Percentiles rank a stretch among this genome's conserved stretches.
These are phyloP conservation scores for Ceratobasidium sp. DNA, from an alignment of 1,284 basidiomycete genomes.

Conservation along the genomic window DNA sequence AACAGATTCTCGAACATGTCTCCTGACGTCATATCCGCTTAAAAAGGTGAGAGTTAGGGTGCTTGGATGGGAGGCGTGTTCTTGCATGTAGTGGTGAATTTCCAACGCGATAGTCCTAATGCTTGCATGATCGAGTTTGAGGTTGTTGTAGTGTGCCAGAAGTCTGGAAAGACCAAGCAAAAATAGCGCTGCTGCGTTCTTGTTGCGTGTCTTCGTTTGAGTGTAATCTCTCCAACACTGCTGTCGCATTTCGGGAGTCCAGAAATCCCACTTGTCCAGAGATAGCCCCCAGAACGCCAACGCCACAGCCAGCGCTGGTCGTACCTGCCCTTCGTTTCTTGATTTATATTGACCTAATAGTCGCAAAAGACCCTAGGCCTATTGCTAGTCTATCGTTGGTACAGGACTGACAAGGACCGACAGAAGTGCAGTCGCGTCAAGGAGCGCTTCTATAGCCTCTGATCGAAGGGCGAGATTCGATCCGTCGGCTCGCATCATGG, in stretches of 20 bases:
- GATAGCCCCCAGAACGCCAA: constrained; percentile 28
- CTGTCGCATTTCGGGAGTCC: neutral
- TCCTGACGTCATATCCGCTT: neutral
- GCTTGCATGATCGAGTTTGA: constrained; percentile 15
- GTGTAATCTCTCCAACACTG: neutral
- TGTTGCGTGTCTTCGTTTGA: neutral
- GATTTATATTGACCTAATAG: neutral
- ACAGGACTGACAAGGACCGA: neutral
- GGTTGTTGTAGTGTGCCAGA: neutral
- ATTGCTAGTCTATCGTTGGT: neutral
- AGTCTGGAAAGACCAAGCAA: constrained; percentile 15
- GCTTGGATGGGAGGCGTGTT: neutral
- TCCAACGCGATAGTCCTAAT: constrained; percentile 24
- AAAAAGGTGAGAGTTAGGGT: neutral
- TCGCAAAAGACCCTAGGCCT: neutral
- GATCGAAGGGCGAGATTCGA: neutral
- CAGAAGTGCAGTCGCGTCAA: constrained; percentile 5
- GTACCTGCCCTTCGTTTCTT: neutral
- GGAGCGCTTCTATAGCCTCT: neutral
- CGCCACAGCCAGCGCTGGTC: constrained; percentile 9
- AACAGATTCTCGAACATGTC: constrained; percentile 2
- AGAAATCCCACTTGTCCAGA: constrained; percentile 20
- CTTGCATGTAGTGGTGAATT: constrained; percentile 6
- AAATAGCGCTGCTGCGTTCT: neutral
- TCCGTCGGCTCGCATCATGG: too few relatives aligned